Base-by-base conservation (phyloP, 768 basidiomycete species). In the Kwoniella europaea region DNA sequence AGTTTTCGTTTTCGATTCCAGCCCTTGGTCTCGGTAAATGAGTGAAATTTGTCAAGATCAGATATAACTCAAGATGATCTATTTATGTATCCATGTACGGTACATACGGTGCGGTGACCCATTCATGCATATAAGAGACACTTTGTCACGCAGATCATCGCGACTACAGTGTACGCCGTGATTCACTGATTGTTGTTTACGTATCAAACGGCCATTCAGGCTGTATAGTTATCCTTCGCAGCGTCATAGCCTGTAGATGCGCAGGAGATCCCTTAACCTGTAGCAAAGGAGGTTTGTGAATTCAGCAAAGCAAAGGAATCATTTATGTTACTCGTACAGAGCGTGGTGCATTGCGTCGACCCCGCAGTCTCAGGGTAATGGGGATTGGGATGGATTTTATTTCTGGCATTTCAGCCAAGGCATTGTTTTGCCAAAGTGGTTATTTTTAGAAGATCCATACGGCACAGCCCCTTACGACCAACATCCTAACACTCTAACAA, bases 381-480 rank as follows among this genome's bases (percentile, higher is more conserved):
- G 13, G 10, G 12, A 13, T 46, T 50, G 46, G 10, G 18, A 18
- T 18, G 12, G 46, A 15, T 15, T 50, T 18, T 50, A 50, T 50
- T 16, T 18, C 46, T 50, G 46, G 46, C 46, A 18, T 13, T 50
- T 50, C 46, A 50, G 46, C 46, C 46, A 50, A 50, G 46, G 46
- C 1, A 35, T 35, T 35, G 35, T 50, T 50, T 50, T 50, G 12
- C 13, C 13, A 50, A 18, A 16, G 46, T 50, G 12, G 12, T 50
- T 50, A 50, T 50, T 50, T 50, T 50, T 50, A 50, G 46, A 50
- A 35, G 7, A 35, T 9, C 46, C 46, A 50, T 18, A 18, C 46
- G 46, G 46, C 46, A 50, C 46, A 50, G 46, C 46, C 46, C 46
- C 46, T 50, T 50, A 50, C 46, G 46, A 50, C 46, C n/a, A n/a